Percentiles rank a stretch among this genome's conserved stretches.
Conservation (phyloP, 2,329 filamentous ascomycete genomes). For the Aspergillus aculeatus region DNA sequence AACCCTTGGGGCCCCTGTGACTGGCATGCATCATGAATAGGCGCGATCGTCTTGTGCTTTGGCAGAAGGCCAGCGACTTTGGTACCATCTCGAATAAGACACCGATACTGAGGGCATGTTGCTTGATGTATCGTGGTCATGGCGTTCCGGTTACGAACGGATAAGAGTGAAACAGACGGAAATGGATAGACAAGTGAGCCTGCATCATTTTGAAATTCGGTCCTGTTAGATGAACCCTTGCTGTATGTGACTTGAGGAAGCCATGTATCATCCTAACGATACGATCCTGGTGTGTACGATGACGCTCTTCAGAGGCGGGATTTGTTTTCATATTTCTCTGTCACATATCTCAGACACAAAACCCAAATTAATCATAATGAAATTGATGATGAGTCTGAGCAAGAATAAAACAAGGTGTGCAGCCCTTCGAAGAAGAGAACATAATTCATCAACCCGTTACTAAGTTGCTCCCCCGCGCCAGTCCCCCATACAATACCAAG, state of each 20-base stretch:
- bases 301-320: background rate
- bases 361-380: background rate
- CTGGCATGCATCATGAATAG: background rate
- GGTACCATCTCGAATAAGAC: background rate
- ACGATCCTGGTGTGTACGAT: background rate
- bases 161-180: background rate
- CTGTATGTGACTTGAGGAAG: background rate
- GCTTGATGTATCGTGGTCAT: background rate
- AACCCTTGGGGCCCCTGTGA: slow-evolving; percentile 34
- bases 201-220: background rate
- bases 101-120: background rate
- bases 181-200: background rate
- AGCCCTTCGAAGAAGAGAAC: background rate
- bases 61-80: background rate
- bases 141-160: background rate
- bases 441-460: background rate
- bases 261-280: background rate
- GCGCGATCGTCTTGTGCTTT: background rate
- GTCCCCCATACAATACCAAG: background rate
- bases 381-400: background rate
- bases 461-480: background rate
- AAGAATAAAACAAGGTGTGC: background rate
- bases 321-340: background rate
- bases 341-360: background rate
- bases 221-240: background rate